phyloP scores from a whole-genome alignment of 2,329 filamentous ascomycete species.

The Bipolaris victoriae region DNA sequence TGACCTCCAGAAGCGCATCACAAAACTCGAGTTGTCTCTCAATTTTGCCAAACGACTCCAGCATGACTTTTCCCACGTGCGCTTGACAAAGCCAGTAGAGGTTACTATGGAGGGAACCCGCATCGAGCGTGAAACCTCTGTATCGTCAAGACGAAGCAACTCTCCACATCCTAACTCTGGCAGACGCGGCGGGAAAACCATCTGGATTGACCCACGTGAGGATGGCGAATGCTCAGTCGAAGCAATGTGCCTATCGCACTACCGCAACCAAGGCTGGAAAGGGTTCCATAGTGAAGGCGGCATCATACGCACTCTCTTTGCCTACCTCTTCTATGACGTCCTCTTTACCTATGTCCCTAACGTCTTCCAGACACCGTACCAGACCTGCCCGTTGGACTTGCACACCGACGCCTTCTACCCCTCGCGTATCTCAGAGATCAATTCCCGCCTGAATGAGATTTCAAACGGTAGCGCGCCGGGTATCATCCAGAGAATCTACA shows the following conservation, averaged over 20 bases:
- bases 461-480: conserved; percentile 76
- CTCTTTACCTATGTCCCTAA: conserved; percentile 93
- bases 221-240: conserved; percentile 84
- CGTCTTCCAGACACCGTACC: conserved; percentile 94
- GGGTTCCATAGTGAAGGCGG: conserved; percentile 93
- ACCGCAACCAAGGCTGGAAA: conserved; percentile 85
- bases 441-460: conserved; percentile 83
- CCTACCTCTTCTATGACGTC: conserved; percentile 91
- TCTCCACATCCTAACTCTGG: conserved; percentile 43
- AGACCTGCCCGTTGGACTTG: conserved; percentile 90
- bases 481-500: conserved; percentile 73
- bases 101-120: conserved; percentile 78
- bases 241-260: conserved; percentile 89
- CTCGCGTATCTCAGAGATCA: conserved; percentile 85
- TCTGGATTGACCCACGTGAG: conserved; percentile 83
- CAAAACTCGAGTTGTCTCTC: conserved; percentile 84
- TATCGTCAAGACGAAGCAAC: conserved; percentile 38
- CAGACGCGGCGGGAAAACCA: conserved; percentile 70
- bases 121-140: conserved; percentile 65
- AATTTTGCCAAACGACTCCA: conserved; percentile 84
- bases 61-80: conserved; percentile 90
- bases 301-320: conserved; percentile 81
- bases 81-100: conserved; percentile 75
- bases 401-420: conserved; percentile 93
- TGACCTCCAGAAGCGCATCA: conserved; percentile 91